Evolutionary conservation across 2,329 filamentous ascomycete genomes (phyloP).

Genomic region (Fusarium aywerte): DNA sequence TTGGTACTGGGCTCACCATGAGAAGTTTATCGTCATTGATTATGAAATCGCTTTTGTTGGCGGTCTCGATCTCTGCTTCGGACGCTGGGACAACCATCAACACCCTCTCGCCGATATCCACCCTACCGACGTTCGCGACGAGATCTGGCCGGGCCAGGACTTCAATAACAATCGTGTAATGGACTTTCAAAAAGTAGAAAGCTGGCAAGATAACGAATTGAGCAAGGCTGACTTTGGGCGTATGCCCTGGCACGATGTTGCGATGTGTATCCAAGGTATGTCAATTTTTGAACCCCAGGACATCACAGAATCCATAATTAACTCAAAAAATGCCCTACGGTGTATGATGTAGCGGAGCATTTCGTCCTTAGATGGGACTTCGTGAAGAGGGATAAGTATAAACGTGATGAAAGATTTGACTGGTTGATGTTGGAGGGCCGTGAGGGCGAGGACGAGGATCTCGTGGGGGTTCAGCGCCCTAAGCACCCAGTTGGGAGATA

Average conservation of each 20-base stretch:
- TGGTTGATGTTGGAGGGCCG: constrained; percentile 86
- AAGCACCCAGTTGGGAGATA: constrained; percentile 92
- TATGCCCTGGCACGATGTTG: constrained; percentile 98
- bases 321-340: constrained; percentile 80
- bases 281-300: neutral
- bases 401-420: constrained; percentile 83
- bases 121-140: constrained; percentile 81
- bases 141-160: constrained; percentile 95
- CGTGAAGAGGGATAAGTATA: constrained; percentile 97
- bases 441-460: constrained; percentile 80
- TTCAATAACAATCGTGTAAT: constrained; percentile 98
- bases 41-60: constrained; percentile 92
- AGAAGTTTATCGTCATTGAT: constrained; percentile 97
- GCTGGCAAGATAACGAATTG: constrained; percentile 93
- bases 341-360: constrained; percentile 95
- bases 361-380: constrained; percentile 98
- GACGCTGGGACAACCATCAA: constrained; percentile 89
- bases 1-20: constrained; percentile 97
- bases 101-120: constrained; percentile 90
- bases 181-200: constrained; percentile 86
- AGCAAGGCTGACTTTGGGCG: constrained; percentile 91
- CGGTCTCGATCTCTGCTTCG: constrained; percentile 94
- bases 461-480: constrained; percentile 88
- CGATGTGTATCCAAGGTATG: constrained; percentile 49
- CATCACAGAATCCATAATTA: neutral